phyloP scores from a whole-genome alignment of 2,329 filamentous ascomycete genomes.

The Phaeoacremonium minimum region DNA sequence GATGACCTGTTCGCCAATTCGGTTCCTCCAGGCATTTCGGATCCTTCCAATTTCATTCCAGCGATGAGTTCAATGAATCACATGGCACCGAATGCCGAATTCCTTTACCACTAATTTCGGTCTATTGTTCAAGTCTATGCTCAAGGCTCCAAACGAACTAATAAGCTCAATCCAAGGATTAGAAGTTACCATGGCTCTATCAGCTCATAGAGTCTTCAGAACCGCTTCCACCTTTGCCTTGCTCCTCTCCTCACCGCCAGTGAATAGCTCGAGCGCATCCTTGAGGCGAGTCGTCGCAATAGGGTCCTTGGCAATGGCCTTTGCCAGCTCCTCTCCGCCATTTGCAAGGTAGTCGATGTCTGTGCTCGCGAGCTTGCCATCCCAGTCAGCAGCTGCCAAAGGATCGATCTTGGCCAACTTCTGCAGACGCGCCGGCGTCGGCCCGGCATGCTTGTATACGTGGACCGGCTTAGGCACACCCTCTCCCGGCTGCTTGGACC shows the following conservation, averaged over 20 bases:
- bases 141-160: too few relatives aligned
- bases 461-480: conserved; percentile 33
- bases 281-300: conserved; percentile 28
- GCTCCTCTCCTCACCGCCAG: conserved; percentile 20
- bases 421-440: conserved; percentile 25
- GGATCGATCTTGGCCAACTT: conserved; percentile 32
- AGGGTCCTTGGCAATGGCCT: conserved; percentile 33
- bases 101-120: too few relatives aligned
- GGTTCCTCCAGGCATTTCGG: too few relatives aligned
- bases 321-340: conserved; percentile 34
- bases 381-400: conserved; percentile 28
- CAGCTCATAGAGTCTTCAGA: conserved; percentile 10
- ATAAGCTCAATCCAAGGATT: too few relatives aligned
- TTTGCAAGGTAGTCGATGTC: conserved; percentile 42
- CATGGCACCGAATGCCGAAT: too few relatives aligned
- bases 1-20: too few relatives aligned
- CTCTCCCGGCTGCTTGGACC: conserved; percentile 28
- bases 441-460: conserved; percentile 27
- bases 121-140: too few relatives aligned
- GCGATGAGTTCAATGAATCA: too few relatives aligned
- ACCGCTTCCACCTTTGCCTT: conserved; percentile 21
- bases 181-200: too few relatives aligned
- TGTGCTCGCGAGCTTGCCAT: conserved; percentile 31
- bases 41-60: too few relatives aligned
- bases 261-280: conserved; percentile 34